Conservation (phyloP, 768 basidiomycete genomes). For the Nidularia pulvinata region DNA sequence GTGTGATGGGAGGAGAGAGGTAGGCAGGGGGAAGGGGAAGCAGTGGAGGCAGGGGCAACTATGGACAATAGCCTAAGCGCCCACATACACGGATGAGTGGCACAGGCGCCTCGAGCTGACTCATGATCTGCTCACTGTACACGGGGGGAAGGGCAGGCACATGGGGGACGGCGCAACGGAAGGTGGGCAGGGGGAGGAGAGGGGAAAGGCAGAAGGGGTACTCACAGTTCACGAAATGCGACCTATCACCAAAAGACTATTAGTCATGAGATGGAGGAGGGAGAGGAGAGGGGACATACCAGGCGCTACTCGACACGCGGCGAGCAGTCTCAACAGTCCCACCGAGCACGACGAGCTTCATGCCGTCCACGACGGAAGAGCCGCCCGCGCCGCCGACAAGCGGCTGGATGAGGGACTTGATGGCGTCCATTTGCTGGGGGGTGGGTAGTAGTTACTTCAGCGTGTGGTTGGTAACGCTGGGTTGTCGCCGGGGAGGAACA, state of each 20-base stretch:
- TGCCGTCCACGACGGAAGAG: slow-evolving; percentile 83
- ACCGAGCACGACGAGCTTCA: slow-evolving; percentile 88
- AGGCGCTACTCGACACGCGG: slow-evolving; percentile 79
- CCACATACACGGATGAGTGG: not conserved
- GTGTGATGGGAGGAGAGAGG: not conserved
- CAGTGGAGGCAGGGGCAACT: too few species aligned
- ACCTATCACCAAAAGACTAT: slow-evolving; percentile 39
- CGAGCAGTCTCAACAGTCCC: slow-evolving; percentile 88
- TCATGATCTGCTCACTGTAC: not conserved
- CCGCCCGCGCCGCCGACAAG: slow-evolving; percentile 75
- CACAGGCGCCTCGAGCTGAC: slow-evolving; percentile 1
- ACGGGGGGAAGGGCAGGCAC: too few species aligned
- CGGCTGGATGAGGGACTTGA: slow-evolving; percentile 81
- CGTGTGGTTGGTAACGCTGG: too few species aligned
- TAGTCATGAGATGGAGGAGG: slow-evolving; percentile 3
- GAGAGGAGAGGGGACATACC: slow-evolving; percentile 40
- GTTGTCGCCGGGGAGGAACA: too few species aligned
- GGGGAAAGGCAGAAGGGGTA: slow-evolving; percentile 3
- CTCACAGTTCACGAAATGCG: slow-evolving; percentile 88
- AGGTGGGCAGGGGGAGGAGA: not conserved
- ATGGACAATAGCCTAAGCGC: too few species aligned
- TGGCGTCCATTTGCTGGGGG: slow-evolving; percentile 58
- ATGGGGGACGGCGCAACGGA: not conserved
- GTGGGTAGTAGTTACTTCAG: too few species aligned
- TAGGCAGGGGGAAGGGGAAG: too few species aligned